Evolutionary conservation across 768 basidiomycete species (phyloP).

Genomic region (Artomyces pyxidatus): DNA sequence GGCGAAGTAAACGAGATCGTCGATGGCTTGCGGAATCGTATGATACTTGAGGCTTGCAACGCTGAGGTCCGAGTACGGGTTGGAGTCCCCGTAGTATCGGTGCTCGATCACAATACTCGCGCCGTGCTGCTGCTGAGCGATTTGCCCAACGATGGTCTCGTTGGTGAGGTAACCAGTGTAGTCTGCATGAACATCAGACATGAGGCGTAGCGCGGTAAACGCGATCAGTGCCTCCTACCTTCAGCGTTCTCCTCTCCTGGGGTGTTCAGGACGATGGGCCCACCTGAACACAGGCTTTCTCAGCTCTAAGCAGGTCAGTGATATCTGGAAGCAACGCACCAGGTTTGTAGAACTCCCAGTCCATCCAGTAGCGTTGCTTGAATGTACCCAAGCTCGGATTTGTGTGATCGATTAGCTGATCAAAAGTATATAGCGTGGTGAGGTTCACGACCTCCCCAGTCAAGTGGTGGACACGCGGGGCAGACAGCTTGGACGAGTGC

Average conservation of each 20-base stretch:
- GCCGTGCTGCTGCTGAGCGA: conserved; percentile 61
- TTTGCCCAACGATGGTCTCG: conserved; percentile 49
- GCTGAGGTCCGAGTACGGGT: conserved; percentile 53
- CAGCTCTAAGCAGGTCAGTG: neutral
- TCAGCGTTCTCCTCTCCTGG: conserved; percentile 58
- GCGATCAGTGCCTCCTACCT: conserved; percentile 13
- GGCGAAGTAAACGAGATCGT: conserved; percentile 64
- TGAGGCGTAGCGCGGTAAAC: neutral
- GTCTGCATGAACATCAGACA: conserved; percentile 4
- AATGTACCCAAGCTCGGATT: conserved; percentile 64
- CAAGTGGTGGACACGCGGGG: too few relatives aligned
- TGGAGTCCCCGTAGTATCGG: conserved; percentile 67
- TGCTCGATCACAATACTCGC: conserved; percentile 63
- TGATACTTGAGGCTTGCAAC: conserved; percentile 48
- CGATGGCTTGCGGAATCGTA: conserved; percentile 67
- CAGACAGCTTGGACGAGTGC: too few relatives aligned
- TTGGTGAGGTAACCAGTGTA: conserved; percentile 53
- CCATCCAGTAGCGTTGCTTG: conserved; percentile 65
- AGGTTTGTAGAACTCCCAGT: conserved; percentile 53
- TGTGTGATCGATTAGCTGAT: conserved; percentile 43
- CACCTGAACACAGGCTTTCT: conserved; percentile 22
- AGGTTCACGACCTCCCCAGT: too few relatives aligned
- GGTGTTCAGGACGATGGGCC: conserved; percentile 56
- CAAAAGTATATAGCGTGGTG: conserved; percentile 40
- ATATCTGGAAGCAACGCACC: conserved; percentile 14